Evolutionary conservation across 495 filamentous ascomycete genomes (phyloP), one percentile per base, ranked within the genome.

Genomic region (Penicillium canescens): DNA sequence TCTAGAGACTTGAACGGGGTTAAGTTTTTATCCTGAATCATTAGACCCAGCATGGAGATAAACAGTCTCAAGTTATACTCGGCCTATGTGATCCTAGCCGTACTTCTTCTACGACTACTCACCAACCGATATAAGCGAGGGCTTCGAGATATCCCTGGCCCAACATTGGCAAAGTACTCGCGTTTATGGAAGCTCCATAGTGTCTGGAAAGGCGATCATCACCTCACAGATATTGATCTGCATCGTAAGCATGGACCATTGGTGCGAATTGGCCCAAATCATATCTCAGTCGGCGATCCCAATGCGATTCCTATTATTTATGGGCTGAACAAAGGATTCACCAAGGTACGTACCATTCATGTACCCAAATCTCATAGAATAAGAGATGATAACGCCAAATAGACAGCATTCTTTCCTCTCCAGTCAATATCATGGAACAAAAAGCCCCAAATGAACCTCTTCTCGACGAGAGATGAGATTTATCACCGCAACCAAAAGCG

Each of bases 371-470:
- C 21, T 23, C 14, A 4, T 9, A 20, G 18, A 24, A 13, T n/a
- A 18, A 5, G 37, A 42, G 9, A 6, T 28, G 12, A 50, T 21
- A 28, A 26, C 42, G 13, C 43, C 1, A 26, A 37, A n/a, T 21
- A 76, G 73, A 69, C 74, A 4, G 67, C 58, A 1, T 78, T 78
- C 51, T 79, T 73, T 36, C 67, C 68, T n/a, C 60, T 78, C 45
- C 60, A 73, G 48, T 55, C 46, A 28, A 63, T 70, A 54, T 59
- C 61, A 26, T 63, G 67, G 67, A 50, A 70, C 37, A 62, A 66
- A 52, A 62, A 54, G 48, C 62, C 57, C 12, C 62, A 56, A 47
- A 63, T 63, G 69, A 74, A 67, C 44, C 59, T 70, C 52, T 75
- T 69, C 54, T 71, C 57, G 34, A 66, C 62, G 21, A 59, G 64